These are phyloP conservation scores for Penicillium verhagenii DNA, from an alignment of 495 filamentous ascomycete species.

Conservation along the genomic window DNA sequence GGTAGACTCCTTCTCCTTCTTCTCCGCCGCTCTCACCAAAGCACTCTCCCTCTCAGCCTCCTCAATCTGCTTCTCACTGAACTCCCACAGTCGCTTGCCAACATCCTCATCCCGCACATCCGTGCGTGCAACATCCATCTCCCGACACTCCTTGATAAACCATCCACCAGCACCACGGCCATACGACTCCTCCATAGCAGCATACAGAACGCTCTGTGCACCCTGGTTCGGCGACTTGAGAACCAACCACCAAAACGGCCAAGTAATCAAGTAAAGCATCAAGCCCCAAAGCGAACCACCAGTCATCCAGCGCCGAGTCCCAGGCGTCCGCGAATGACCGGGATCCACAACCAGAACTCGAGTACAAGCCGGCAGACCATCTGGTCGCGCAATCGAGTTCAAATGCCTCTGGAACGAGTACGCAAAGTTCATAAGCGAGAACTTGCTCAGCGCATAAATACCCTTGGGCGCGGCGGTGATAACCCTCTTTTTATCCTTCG, in stretches of 20 bases:
- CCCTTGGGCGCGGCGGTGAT: constrained; percentile 14
- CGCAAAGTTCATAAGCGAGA: constrained; percentile 85
- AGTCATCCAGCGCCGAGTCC: constrained; percentile 81
- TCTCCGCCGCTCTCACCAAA: constrained; percentile 59
- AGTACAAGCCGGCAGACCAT: constrained; percentile 75
- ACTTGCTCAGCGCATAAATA: constrained; percentile 80
- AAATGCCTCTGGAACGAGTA: constrained; percentile 87
- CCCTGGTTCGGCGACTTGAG: constrained; percentile 81
- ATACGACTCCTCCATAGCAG: constrained; percentile 74
- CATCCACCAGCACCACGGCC: constrained; percentile 64
- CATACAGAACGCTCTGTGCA: constrained; percentile 81
- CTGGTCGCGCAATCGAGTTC: constrained; percentile 74
- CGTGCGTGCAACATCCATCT: constrained; percentile 64
- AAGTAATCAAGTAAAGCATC: constrained; percentile 71
- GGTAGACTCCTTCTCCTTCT: constrained; percentile 62
- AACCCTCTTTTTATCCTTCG: constrained; percentile 27
- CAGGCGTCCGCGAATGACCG: constrained; percentile 78
- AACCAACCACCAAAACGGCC: constrained; percentile 79
- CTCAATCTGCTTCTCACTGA: constrained; percentile 82
- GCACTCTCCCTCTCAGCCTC: constrained; percentile 79
- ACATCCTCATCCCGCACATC: constrained; percentile 76
- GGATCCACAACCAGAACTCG: constrained; percentile 84
- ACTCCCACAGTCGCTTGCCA: constrained; percentile 83
- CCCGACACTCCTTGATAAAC: constrained; percentile 84
- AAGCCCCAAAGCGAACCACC: constrained; percentile 82